Evolutionary conservation across 2,329 filamentous ascomycete genomes (phyloP), one percentile per base, ranked within the genome.

Genomic region (Didymella pomorum): DNA sequence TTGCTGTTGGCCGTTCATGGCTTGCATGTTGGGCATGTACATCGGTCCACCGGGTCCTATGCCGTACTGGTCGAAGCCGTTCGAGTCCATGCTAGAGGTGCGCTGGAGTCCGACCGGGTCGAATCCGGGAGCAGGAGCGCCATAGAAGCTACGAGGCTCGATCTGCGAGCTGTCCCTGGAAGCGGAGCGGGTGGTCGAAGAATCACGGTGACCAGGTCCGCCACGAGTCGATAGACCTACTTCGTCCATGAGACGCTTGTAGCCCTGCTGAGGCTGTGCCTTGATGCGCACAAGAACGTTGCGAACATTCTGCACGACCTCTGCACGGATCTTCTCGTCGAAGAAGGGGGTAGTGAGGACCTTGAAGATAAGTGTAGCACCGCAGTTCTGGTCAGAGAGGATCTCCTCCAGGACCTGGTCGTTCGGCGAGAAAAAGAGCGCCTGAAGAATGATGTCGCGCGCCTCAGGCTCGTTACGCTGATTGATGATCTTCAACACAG

Each of bases 161-260:
- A 65, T 63, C 55, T 72, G 63, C n/a, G 68, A 67, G 58, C 73
- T 75, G 39, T 75, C 74, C 58, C 74, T 76, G n/a, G 73, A 76
- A 25, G 72, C 74, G 21, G 75, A 73, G 12, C 76, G 71, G 14
- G 75, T 74, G n/a, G 69, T 63, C 9, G 74, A 76, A 49, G 72
- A 71, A 21, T 77, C 75, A 21, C 75, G 73, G 52, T 75, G 70
- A 25, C 69, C 71, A 37, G 78, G 76, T 50, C 79, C 78, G 51
- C 76, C 76, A 41, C 82, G 79, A 18, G 81, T 82, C 1, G 94
- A 96, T 35, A 99, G 81, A 60, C 94, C 93, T 67, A 99, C 95
- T 76, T 99, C 95, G 71, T 99, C 95, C 95, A 99, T 99, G 60
- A 99, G 81, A 52, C 95, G 90, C 84, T 98, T 99, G 82, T 99